Evolutionary conservation across 805 yeast species (phyloP), one percentile per base, ranked within the genome.

Genomic region (Starmerella apis): DNA sequence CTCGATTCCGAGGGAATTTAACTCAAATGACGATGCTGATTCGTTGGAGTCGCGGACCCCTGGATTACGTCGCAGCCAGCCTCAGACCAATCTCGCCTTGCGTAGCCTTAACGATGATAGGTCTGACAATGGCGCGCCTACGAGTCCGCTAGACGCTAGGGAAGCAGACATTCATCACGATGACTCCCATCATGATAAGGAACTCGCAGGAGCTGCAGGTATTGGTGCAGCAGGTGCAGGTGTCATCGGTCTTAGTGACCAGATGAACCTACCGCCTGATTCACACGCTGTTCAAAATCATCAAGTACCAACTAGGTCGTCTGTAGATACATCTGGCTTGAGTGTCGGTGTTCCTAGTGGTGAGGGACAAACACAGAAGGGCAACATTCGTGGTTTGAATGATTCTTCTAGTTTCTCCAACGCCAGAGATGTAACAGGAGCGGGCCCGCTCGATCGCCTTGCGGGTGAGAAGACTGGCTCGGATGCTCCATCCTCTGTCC

Each of bases 31-130:
- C n/a, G 37, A 20, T 6, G 44, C 25, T 9, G 38, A 27, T 11
- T 11, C 24, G 19, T 7, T 4, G 9, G 14, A 36, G 14, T 24
- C 23, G 3, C 33, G 35, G 2, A 23, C 45, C 3, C 48, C 48
- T 11, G 50, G 56, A 5, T 22, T 53, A 25, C 53, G 55, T 1
- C 53, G 59, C n/a, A 53, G 56, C 36, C 57, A 54, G 41, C 59
- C 59, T 5, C 57, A 51, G 35, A 54, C 54, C 5, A 56, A 56
- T 33, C 50, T 56, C 23, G 43, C 57, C 13, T 24, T 52, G 46
- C 47, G 46, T 28, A 42, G 43, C 27, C 39, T 46, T 23, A 51
- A 47, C 18, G 46, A 33, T 20, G 36, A 27, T 8, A 31, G 10
- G n/a, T 4, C n/a, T 10, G 20, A n/a, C 16, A 30, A 23, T 4